A percentile compares a stretch with the other conserved stretches of the same genome.
phyloP scores from a whole-genome alignment of 2,329 filamentous ascomycete genomes.

The Paramyrothecium roridum region DNA sequence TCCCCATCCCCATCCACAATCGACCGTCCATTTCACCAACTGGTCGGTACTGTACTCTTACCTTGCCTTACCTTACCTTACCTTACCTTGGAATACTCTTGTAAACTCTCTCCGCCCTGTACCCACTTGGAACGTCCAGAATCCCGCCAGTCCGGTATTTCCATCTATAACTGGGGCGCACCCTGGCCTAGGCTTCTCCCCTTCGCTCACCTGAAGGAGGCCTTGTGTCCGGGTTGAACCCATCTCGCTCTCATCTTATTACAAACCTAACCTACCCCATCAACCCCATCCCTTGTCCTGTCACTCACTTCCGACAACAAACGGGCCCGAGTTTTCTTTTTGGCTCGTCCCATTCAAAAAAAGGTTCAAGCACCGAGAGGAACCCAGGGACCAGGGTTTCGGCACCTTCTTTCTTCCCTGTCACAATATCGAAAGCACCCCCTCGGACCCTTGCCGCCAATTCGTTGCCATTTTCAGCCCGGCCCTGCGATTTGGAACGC shows the following conservation, averaged over 20 bases:
- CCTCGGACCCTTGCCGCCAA: background rate
- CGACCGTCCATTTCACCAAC: too few relatives aligned
- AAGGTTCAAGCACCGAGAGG: background rate
- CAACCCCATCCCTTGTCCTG: too few relatives aligned
- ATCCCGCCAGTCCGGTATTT: background rate
- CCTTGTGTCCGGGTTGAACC: background rate
- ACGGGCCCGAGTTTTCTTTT: too few relatives aligned
- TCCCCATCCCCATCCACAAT: too few relatives aligned
- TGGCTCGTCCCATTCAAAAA: too few relatives aligned
- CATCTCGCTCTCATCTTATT: too few relatives aligned
- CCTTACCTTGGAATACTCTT: too few relatives aligned
- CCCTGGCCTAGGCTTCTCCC: background rate
- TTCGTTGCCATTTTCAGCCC: background rate
- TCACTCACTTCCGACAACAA: too few relatives aligned
- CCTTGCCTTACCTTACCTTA: too few relatives aligned
- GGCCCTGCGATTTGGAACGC: background rate
- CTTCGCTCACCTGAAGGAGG: background rate
- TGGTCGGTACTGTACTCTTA: too few relatives aligned
- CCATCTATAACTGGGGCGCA: background rate
- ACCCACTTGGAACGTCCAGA: background rate
- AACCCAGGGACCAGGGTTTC: background rate
- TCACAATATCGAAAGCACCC: background rate
- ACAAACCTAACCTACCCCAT: too few relatives aligned
- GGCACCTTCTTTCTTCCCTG: background rate
- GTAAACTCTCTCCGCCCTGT: background rate